Percentiles rank a stretch among this genome's conserved stretches.
Evolutionary conservation across 148 eudicot species (phyloP).

Genomic region (Amaranthus cruentus): DNA sequence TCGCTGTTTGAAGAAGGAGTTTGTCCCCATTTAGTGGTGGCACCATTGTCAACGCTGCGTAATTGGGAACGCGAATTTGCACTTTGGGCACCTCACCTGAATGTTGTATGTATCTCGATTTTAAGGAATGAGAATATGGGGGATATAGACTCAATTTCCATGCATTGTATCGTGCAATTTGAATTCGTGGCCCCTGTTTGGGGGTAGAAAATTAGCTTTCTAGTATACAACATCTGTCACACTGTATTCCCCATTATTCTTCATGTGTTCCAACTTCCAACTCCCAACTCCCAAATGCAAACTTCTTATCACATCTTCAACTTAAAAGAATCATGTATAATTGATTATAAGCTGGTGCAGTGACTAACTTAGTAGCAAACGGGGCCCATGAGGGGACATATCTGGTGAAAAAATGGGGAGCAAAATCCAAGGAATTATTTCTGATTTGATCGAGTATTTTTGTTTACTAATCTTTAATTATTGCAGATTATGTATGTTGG

Average conservation of each 20-base stretch:
- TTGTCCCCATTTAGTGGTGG: conserved; percentile 82
- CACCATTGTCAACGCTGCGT: conserved; percentile 92
- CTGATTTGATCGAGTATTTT: not conserved
- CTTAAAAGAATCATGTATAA: not conserved
- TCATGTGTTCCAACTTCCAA: not conserved
- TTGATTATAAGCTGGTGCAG: not conserved
- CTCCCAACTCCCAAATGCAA: not conserved
- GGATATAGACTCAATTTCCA: not conserved
- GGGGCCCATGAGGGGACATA: not conserved
- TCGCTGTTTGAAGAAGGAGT: conserved; percentile 69
- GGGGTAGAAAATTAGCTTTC: not conserved
- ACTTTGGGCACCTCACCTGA: conserved; percentile 95
- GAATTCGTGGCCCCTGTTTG: not conserved
- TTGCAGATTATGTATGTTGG: conserved; percentile 98
- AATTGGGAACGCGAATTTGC: conserved; percentile 99
- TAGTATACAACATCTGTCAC: not conserved
- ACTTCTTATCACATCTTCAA: not conserved
- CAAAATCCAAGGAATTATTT: conserved; percentile 6
- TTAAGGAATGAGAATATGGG: conserved; percentile 5
- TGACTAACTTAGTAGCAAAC: not conserved
- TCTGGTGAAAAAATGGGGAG: not conserved
- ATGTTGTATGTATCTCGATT: conserved; percentile 67
- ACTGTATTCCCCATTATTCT: not conserved
- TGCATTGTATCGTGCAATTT: conserved; percentile 5
- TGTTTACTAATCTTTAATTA: conserved; percentile 1